phyloP scores from a whole-genome alignment of 2,329 filamentous ascomycete species.

The Xylaria sp. region DNA sequence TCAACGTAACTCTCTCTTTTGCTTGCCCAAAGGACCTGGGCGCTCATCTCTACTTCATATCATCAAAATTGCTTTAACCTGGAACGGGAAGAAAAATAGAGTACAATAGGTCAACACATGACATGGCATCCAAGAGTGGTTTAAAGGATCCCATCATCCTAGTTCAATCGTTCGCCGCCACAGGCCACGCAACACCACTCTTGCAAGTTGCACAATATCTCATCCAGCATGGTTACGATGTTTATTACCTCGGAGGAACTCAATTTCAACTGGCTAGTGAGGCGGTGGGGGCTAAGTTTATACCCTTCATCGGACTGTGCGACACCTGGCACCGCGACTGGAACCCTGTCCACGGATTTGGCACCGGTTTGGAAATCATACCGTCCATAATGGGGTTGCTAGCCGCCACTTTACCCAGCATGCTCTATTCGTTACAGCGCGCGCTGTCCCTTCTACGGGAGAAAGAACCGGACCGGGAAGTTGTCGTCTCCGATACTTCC shows the following conservation, averaged over 20 bases:
- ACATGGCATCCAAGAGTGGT: neutral
- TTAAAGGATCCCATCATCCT: constrained; percentile 20
- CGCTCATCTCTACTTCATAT: neutral
- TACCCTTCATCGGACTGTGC: constrained; percentile 11
- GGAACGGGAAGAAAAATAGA: neutral
- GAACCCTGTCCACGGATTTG: constrained; percentile 4
- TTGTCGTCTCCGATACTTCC: constrained; percentile 15
- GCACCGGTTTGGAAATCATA: constrained; percentile 1
- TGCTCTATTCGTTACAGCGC: constrained; percentile 8
- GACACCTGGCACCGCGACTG: constrained; percentile 10
- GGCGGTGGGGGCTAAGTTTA: constrained; percentile 20
- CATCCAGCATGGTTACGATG: constrained; percentile 9
- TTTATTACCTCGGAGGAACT: constrained; percentile 16
- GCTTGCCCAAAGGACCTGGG: neutral
- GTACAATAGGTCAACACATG: neutral
- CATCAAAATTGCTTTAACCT: neutral
- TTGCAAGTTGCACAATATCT: constrained; percentile 14
- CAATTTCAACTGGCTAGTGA: constrained; percentile 9
- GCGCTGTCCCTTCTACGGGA: constrained; percentile 13
- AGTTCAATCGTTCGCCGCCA: constrained; percentile 9
- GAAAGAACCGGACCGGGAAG: constrained; percentile 14
- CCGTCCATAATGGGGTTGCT: constrained; percentile 3
- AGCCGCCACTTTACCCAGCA: constrained; percentile 6
- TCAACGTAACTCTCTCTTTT: neutral
- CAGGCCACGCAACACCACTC: constrained; percentile 15